Base-by-base conservation (phyloP, 148 eudicot genomes). In the Gaultheria prostrata region DNA sequence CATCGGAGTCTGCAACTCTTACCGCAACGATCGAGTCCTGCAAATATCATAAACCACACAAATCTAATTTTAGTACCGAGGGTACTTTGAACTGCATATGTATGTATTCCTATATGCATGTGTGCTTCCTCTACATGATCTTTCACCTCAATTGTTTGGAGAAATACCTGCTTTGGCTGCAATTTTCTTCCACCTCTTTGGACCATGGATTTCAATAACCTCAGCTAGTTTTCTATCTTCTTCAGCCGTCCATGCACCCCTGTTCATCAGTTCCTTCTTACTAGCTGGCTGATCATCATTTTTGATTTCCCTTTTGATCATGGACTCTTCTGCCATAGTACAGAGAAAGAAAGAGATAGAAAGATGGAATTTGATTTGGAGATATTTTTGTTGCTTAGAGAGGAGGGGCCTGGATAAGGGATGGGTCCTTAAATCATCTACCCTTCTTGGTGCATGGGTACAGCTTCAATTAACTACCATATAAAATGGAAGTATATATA, bases 1-100 rank as follows among this genome's bases (percentile, higher is more conserved):
- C 97, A 92, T 91, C 97, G 88, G 46, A 93, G 51, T 79, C 97
- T 89, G 80, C 97, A 93, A 86, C 95, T 93, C 86, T 93, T 93
- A 18, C 93, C 95, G 8, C 95, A 88, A 76, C 95, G 88, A 57
- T 87, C 86, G 50, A 94, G 83, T 24, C 97, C 97, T 94, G 86
- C 76, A 84, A 65, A 54, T 39, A 39, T 6, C 43, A 39, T 39
- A 39, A 39, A 39, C 43, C 43, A 39, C 6, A 13, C 51, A 56
- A 12, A 28, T 30, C 48, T 57, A 79, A 48, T n/a, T 33, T 54
- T 18, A 54, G 20, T 33, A 4, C 28, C 17, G 72, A 13, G 26
- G 13, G 4, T 72, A 69, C 17, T 35, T 72, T 13, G 21, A 33
- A 35, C 21, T 71, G 75, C 20, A 70, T 26, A 32, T 72, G 4